Percentiles rank a stretch among this genome's conserved stretches.
phyloP scores from a whole-genome alignment of 1,284 basidiomycete species.

The Mixia osmundae region DNA sequence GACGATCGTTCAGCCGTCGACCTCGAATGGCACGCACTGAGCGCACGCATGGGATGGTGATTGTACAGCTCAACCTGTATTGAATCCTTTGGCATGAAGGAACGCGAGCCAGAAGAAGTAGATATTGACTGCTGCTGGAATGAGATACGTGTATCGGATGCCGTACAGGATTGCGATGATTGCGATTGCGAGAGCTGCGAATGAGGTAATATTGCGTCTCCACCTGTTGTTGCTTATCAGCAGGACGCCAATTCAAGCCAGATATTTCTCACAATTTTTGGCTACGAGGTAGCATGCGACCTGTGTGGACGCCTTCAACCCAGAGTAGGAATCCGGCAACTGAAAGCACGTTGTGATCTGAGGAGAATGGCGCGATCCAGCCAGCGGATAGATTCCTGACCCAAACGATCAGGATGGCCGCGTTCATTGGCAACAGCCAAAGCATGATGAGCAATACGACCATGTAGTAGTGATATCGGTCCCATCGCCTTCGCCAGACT shows the following conservation, averaged over 20 bases:
- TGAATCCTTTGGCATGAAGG: too few relatives aligned
- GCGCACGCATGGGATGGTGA: too few relatives aligned
- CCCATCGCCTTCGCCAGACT: constrained; percentile 4
- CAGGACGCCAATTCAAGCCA: too few relatives aligned
- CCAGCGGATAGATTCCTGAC: constrained; percentile 37
- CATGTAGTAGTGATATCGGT: constrained; percentile 18
- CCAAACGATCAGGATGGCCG: constrained; percentile 69
- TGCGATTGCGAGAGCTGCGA: constrained; percentile 3
- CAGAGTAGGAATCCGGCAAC: constrained; percentile 19
- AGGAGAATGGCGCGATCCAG: constrained; percentile 20
- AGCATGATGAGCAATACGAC: constrained; percentile 54
- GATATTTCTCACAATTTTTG: too few relatives aligned
- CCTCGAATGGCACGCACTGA: too few relatives aligned
- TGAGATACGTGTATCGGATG: constrained; percentile 12
- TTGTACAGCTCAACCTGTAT: too few relatives aligned
- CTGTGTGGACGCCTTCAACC: constrained; percentile 15
- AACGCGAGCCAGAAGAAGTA: constrained; percentile 12
- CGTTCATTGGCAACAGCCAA: constrained; percentile 53
- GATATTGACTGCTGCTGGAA: constrained; percentile 14
- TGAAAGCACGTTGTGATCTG: constrained; percentile 21
- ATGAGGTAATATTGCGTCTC: not conserved
- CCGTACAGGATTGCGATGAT: constrained; percentile 12
- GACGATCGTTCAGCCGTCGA: too few relatives aligned
- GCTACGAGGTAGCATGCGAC: too few relatives aligned
- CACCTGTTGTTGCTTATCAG: not conserved